Conservation (phyloP, 192 early-diverging fungal genomes). For the Gamsiella multidivaricata region DNA sequence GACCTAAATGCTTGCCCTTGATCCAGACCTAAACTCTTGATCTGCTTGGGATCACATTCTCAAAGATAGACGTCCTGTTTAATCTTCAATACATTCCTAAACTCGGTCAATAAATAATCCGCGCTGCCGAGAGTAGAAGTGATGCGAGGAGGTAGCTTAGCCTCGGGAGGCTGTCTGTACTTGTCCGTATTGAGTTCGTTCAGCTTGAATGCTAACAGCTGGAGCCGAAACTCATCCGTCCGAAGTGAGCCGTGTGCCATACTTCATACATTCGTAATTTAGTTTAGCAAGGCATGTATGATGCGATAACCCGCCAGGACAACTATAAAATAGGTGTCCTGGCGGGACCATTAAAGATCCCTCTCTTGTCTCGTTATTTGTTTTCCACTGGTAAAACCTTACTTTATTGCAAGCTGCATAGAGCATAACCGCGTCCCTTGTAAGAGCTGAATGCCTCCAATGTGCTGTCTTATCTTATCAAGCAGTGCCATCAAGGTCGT, state of each 20-base stretch:
- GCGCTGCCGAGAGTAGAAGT: no score
- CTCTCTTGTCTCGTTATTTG: no score
- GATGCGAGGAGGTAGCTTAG: not conserved
- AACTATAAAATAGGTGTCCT: no score
- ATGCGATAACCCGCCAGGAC: no score
- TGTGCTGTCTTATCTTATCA: not conserved
- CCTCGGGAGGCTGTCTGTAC: not conserved
- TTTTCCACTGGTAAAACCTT: no score
- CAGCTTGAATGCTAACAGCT: conserved; percentile 14
- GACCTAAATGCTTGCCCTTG: no score
- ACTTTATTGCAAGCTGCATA: no score
- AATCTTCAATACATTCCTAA: conserved; percentile 5
- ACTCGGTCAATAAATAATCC: conserved; percentile 7
- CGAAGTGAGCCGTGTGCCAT: conserved; percentile 1
- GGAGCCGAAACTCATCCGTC: conserved; percentile 8
- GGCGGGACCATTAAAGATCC: no score
- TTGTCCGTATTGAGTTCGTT: conserved; percentile 5
- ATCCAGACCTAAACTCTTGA: conserved; percentile 6
- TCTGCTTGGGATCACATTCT: not conserved
- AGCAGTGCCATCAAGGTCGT: not conserved
- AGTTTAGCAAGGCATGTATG: no score
- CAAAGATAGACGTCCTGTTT: not conserved
- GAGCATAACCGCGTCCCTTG: not conserved
- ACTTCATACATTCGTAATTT: no score
- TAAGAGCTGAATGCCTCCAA: not conserved